These are phyloP conservation scores for Arthrobotrys sphaeroides DNA, from an alignment of 2,329 filamentous ascomycete genomes.

Conservation along the genomic window DNA sequence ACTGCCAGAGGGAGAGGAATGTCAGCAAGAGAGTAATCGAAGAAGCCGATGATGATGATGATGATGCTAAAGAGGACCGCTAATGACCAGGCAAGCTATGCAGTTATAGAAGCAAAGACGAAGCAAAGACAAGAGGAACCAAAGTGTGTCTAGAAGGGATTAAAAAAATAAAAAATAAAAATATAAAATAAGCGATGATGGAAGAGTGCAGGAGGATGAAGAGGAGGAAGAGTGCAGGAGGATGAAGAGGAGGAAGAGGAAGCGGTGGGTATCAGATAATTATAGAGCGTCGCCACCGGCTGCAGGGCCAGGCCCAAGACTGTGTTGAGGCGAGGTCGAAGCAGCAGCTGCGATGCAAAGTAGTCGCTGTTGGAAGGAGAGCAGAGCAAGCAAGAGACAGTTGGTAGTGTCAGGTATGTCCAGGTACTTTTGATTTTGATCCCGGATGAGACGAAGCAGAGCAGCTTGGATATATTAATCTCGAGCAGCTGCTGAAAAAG, in stretches of 20 bases:
- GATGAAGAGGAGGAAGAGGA: background rate
- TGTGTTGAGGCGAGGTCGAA: conserved; percentile 36
- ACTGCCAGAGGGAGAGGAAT: conserved; percentile 44
- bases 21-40: conserved; percentile 50
- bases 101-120: background rate
- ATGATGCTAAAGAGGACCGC: conserved; percentile 25
- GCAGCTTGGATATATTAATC: background rate
- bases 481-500: background rate
- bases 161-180: background rate
- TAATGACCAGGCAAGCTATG: background rate
- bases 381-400: background rate
- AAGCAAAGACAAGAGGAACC: conserved; percentile 1
- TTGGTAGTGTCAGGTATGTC: too few species aligned
- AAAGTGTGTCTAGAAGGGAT: background rate
- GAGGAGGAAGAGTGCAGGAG: background rate
- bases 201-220: conserved; percentile 4
- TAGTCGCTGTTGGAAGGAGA: conserved; percentile 16
- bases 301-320: conserved; percentile 9
- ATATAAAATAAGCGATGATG: conserved; percentile 7
- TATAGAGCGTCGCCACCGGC: conserved; percentile 10
- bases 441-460: background rate
- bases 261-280: conserved; percentile 2
- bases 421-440: too few species aligned
- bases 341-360: conserved; percentile 4
- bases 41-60: background rate